Evolutionary conservation across 495 filamentous ascomycete species (phyloP), one percentile per base, ranked within the genome.

Genomic region (Evansstolkia leycettana): DNA sequence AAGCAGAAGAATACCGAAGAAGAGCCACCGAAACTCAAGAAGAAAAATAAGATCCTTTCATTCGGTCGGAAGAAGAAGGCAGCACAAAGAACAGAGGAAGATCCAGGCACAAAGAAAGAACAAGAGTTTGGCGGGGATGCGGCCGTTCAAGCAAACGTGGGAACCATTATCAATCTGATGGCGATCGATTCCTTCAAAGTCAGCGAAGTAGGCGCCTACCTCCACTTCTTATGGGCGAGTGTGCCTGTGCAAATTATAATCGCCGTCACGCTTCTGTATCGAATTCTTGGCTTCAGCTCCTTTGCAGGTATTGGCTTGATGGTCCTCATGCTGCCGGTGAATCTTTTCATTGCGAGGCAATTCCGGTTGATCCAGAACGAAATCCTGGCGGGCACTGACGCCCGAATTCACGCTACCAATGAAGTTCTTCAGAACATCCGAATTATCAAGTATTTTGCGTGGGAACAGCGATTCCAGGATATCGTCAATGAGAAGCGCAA

Each of bases 371-470:
- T 82, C 3, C 89, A 96, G 53, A 88, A 88, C 54, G 70, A 73
- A 45, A 95, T 99, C 44, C 80, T 96, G 65, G 78, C 84, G 35
- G 85, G 87, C 10, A 96, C 92, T 4, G 92, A 99, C 62, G 87
- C 89, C 45, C 80, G 92, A 23, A 99, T 99, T 42, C 82, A 96
- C 55, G 80, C 84, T 2, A 96, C 92, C 6, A 96, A 96, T 56
- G 92, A 99, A 55, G 82, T 96, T 6, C 68, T 99, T 15, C 89
- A 92, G 48, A 99, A 95, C 45, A 96, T 99, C 45, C 75, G 92
- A 20, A 95, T 99, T 48, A 96, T 99, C 73, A 99, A 99, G 56
- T 99, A 87, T 57, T 99, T 99, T 54, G 89, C 92, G 2, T 99
- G 92, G 92, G 92, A 99, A 55, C 78, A 82, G 40, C 82, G 92